These are phyloP conservation scores for Euphrasia arctica DNA, from an alignment of 305 asterid genomes.

Conservation along the genomic window DNA sequence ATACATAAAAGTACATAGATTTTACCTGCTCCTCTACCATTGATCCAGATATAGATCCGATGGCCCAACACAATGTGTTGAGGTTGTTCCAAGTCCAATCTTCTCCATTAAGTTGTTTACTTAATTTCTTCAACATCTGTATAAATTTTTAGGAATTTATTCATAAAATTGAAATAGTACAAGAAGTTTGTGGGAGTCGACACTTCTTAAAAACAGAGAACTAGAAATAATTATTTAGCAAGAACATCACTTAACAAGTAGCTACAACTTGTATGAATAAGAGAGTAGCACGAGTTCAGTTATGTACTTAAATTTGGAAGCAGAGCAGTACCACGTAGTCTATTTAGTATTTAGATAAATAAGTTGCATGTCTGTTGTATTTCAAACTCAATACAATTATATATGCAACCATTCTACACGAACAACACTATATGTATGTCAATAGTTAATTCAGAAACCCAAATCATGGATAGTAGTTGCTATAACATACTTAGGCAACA, in stretches of 20 bases:
- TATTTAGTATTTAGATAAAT: not conserved
- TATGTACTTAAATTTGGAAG: not conserved
- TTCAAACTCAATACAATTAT: not conserved
- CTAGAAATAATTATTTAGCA: not conserved
- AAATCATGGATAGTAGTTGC: not conserved
- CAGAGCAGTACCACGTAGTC: not conserved
- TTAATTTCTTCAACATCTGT: constrained; percentile 88
- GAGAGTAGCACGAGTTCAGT: too few relatives aligned
- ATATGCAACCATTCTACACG: not conserved
- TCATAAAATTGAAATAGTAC: constrained; percentile 14
- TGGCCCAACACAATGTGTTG: constrained; percentile 98
- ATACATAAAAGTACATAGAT: too few relatives aligned
- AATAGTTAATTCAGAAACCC: not conserved
- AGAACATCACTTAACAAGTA: constrained; percentile 6
- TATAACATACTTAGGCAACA: not conserved
- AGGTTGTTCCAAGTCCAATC: constrained; percentile 99
- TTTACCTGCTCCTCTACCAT: constrained; percentile 96
- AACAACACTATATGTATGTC: not conserved
- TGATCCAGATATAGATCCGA: constrained; percentile 99
- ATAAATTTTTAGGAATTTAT: constrained; percentile 9
- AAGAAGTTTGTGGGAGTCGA: not conserved
- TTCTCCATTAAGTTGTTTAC: constrained; percentile 81
- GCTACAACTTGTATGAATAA: not conserved
- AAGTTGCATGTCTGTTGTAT: not conserved
- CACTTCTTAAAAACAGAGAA: constrained; percentile 2